Conservation (phyloP, 257 asterid genomes). For the Solanum peruvianum region DNA sequence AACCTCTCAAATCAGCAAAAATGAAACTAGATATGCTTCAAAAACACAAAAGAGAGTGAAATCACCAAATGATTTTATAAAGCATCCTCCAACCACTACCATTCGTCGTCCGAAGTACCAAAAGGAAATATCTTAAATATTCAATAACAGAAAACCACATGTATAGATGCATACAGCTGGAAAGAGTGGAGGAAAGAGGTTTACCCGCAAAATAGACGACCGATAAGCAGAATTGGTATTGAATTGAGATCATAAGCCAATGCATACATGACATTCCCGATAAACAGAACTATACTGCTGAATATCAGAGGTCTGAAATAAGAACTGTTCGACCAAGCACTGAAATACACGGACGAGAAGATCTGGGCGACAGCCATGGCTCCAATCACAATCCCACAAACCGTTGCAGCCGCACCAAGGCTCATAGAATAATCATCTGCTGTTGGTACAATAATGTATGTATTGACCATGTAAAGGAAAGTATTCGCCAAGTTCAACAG, state of each 20-base stretch:
- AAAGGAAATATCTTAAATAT: neutral
- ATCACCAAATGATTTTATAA: neutral
- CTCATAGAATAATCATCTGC: constrained; percentile 96
- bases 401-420: constrained; percentile 96
- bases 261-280: constrained; percentile 79
- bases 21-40: neutral
- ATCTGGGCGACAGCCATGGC: constrained; percentile 98
- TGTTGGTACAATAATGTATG: constrained; percentile 92
- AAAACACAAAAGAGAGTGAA: neutral
- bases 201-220: constrained; percentile 89
- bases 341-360: constrained; percentile 94
- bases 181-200: constrained; percentile 10
- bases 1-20: neutral
- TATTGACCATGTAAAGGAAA: constrained; percentile 92
- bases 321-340: constrained; percentile 97
- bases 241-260: constrained; percentile 80
- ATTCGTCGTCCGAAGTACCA: neutral
- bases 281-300: constrained; percentile 70
- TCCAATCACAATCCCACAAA: constrained; percentile 91
- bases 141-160: neutral
- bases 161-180: neutral
- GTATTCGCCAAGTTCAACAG: constrained; percentile 85
- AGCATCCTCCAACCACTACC: neutral
- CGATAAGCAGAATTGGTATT: constrained; percentile 54
- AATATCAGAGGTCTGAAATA: constrained; percentile 82